Conservation (phyloP, 139 green algal species). For the Choricystis sp. region DNA sequence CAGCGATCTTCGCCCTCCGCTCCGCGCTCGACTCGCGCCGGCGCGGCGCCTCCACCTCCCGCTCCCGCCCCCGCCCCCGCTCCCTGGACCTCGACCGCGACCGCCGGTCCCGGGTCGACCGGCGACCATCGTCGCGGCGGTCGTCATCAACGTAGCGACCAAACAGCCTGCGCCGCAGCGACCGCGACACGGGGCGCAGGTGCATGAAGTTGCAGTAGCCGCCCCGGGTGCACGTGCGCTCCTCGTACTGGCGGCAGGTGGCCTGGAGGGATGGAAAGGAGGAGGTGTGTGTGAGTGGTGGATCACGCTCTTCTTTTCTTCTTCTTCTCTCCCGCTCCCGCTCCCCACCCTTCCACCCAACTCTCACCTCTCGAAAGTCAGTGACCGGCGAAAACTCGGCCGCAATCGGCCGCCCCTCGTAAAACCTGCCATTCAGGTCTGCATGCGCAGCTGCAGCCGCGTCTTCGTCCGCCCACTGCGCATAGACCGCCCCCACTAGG, state of each 20-base stretch:
- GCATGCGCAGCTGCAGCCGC: constrained; percentile 43
- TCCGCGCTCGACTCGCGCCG: constrained; percentile 38
- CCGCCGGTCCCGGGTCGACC: constrained; percentile 3
- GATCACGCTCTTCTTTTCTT: too few species aligned
- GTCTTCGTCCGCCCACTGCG: constrained; percentile 87
- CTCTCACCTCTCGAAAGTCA: constrained; percentile 86
- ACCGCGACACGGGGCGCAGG: constrained; percentile 69
- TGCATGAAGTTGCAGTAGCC: constrained; percentile 99
- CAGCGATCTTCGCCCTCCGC: constrained; percentile 48
- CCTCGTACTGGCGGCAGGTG: constrained; percentile 83
- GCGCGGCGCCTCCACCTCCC: not conserved
- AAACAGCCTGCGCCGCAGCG: constrained; percentile 40
- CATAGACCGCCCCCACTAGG: constrained; percentile 91
- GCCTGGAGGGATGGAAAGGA: too few species aligned
- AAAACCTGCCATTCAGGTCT: constrained; percentile 57
- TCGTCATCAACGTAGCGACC: constrained; percentile 6
- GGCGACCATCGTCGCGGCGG: not conserved
- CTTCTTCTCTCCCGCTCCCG: not conserved
- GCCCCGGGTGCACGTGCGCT: constrained; percentile 87
- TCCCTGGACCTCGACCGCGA: constrained; percentile 5
- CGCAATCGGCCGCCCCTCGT: constrained; percentile 73
- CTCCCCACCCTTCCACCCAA: not conserved
- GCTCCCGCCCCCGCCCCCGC: constrained; percentile 2
- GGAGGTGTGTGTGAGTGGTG: too few species aligned
- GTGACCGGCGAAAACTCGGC: constrained; percentile 94